Percentiles rank a stretch among this genome's conserved stretches.
Conservation (phyloP, 208 protist species). For the Acanthamoeba rhysodes region DNA sequence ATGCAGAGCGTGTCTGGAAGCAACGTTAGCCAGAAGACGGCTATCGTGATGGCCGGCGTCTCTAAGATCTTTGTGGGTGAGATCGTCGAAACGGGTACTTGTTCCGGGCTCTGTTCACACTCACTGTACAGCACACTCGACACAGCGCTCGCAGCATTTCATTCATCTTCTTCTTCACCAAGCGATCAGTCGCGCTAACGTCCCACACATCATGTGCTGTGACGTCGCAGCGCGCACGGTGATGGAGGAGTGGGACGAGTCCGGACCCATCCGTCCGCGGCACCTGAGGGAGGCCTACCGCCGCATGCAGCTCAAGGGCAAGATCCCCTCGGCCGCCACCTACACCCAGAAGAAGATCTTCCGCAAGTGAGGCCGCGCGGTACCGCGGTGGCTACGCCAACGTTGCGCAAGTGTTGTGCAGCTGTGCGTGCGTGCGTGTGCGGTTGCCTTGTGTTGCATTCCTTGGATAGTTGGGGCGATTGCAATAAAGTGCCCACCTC, state of each 20-base stretch:
- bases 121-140: too few relatives aligned
- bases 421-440: too few relatives aligned
- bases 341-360: constrained; percentile 49
- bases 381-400: too few relatives aligned
- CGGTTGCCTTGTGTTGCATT: too few relatives aligned
- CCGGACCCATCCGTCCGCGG: constrained; percentile 78
- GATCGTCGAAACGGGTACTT: constrained; percentile 77
- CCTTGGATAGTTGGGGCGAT: too few relatives aligned
- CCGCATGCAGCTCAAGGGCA: constrained; percentile 75
- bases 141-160: too few relatives aligned
- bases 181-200: too few relatives aligned
- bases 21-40: constrained; percentile 75
- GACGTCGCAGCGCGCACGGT: constrained; percentile 70
- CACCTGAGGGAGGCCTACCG: constrained; percentile 84
- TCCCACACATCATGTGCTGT: neutral
- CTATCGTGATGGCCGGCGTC: constrained; percentile 83
- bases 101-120: neutral
- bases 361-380: neutral
- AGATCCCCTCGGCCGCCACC: constrained; percentile 57
- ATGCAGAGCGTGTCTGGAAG: constrained; percentile 79
- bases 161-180: too few relatives aligned
- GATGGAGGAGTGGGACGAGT: constrained; percentile 83
- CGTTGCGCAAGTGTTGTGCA: too few relatives aligned
- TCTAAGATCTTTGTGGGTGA: constrained; percentile 84
- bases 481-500: neutral